Conservation (phyloP, 306 rosid genomes). For the Cucumis cinereus region DNA sequence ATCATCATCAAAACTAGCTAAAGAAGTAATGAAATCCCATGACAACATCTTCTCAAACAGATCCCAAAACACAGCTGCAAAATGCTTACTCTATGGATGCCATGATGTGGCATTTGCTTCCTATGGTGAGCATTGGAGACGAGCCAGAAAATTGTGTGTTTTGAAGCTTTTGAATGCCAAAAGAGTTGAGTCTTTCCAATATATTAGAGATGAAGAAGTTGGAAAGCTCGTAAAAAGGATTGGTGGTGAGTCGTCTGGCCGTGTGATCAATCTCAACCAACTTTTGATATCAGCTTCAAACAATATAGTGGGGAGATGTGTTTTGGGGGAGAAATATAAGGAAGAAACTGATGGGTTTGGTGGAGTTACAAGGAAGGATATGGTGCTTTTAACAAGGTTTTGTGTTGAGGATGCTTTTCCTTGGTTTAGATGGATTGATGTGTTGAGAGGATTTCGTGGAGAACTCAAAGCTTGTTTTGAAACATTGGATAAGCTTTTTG, state of each 20-base stretch:
- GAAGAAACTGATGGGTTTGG: background rate
- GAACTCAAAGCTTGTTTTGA: background rate
- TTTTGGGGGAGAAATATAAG: background rate
- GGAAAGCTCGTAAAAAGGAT: background rate
- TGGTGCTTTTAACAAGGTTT: background rate
- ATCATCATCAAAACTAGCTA: background rate
- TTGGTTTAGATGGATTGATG: conserved; percentile 30
- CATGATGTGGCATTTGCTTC: background rate
- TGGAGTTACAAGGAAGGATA: background rate
- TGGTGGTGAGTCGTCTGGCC: background rate
- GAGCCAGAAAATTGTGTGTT: background rate
- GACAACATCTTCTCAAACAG: background rate
- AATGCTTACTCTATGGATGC: background rate
- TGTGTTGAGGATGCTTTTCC: conserved; percentile 26
- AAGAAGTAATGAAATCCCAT: background rate
- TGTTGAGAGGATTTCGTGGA: conserved; percentile 10
- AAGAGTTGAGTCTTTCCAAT: background rate
- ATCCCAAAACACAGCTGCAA: background rate
- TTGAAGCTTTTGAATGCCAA: background rate
- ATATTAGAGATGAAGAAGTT: conserved; percentile 11
- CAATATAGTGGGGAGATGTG: background rate
- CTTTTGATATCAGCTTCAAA: background rate
- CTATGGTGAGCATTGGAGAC: conserved; percentile 21
- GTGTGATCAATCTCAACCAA: background rate
- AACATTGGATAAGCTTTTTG: conserved; percentile 17